Evolutionary conservation across 441 rosid genomes (phyloP).

Genomic region (Populus trichocarpa): DNA sequence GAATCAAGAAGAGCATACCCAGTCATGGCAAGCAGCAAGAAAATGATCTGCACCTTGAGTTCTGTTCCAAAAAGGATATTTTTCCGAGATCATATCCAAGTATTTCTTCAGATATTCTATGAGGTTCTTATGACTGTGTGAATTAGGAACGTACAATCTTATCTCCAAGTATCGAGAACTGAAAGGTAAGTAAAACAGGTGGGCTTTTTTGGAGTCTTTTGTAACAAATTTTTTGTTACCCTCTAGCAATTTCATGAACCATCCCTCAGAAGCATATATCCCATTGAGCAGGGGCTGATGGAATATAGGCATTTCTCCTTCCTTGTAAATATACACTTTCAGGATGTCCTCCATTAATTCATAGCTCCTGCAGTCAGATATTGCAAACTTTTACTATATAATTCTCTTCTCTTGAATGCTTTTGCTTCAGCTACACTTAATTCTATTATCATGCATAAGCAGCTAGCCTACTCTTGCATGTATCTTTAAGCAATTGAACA

Average conservation of each 20-base stretch:
- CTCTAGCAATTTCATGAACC: slow-evolving; percentile 88
- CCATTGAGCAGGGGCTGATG: slow-evolving; percentile 69
- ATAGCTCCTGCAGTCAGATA: slow-evolving; percentile 63
- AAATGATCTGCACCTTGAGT: slow-evolving; percentile 89
- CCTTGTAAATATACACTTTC: slow-evolving; percentile 73
- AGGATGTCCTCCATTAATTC: slow-evolving; percentile 81
- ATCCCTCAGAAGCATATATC: slow-evolving; percentile 94
- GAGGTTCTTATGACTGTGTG: slow-evolving; percentile 61
- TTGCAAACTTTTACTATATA: background rate
- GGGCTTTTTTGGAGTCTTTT: slow-evolving; percentile 61
- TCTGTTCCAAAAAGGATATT: slow-evolving; percentile 80
- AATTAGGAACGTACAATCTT: slow-evolving; percentile 55
- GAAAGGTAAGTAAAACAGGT: slow-evolving; percentile 84
- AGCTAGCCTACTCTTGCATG: background rate
- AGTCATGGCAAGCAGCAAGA: slow-evolving; percentile 95
- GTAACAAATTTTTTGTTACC: slow-evolving; percentile 61
- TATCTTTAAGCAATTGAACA: too few relatives aligned
- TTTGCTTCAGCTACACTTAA: background rate
- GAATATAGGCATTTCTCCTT: slow-evolving; percentile 73
- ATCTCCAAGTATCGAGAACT: slow-evolving; percentile 73
- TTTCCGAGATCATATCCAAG: slow-evolving; percentile 52
- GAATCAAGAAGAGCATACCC: slow-evolving; percentile 47
- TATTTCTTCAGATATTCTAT: slow-evolving; percentile 52
- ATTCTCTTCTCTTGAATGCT: background rate
- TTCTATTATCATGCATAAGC: background rate